Percentiles rank a stretch among this genome's conserved stretches.
These are phyloP conservation scores for Metschnikowia vanudenii DNA, from an alignment of 805 yeast genomes.

Conservation along the genomic window DNA sequence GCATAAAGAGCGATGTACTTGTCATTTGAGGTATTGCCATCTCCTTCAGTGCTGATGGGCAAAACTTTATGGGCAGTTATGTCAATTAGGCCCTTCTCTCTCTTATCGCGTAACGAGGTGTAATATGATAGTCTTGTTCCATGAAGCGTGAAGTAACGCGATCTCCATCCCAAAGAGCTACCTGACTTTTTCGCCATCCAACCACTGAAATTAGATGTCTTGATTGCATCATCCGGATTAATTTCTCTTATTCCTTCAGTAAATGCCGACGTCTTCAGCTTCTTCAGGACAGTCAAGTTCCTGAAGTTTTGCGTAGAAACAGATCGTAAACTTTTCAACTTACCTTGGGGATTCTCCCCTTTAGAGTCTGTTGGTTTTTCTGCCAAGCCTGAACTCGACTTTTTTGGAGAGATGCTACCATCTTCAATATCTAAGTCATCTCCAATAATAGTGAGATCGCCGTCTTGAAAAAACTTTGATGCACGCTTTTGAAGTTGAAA, in stretches of 20 bases:
- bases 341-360: slow-evolving; percentile 16
- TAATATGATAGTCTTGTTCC: slow-evolving; percentile 93
- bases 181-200: slow-evolving; percentile 94
- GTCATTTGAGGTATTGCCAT: slow-evolving; percentile 60
- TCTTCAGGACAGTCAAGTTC: slow-evolving; percentile 45
- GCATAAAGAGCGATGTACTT: slow-evolving; percentile 84
- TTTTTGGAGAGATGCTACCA: slow-evolving; percentile 36
- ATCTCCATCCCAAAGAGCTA: slow-evolving; percentile 83
- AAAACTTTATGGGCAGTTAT: slow-evolving; percentile 91
- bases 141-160: slow-evolving; percentile 80
- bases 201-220: slow-evolving; percentile 76
- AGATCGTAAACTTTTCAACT: slow-evolving; percentile 52
- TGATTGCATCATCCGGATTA: slow-evolving; percentile 74
- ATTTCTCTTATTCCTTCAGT: slow-evolving; percentile 82
- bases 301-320: slow-evolving; percentile 52
- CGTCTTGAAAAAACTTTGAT: slow-evolving; percentile 12
- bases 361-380: slow-evolving; percentile 26
- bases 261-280: slow-evolving; percentile 73
- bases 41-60: slow-evolving; percentile 50
- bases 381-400: slow-evolving; percentile 27
- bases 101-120: slow-evolving; percentile 68
- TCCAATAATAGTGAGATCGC: slow-evolving; percentile 15
- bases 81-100: slow-evolving; percentile 91
- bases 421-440: slow-evolving; percentile 33
- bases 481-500: slow-evolving; percentile 13